Evolutionary conservation across 2,329 filamentous ascomycete species (phyloP).

Genomic region (Dactylellina cionopaga): DNA sequence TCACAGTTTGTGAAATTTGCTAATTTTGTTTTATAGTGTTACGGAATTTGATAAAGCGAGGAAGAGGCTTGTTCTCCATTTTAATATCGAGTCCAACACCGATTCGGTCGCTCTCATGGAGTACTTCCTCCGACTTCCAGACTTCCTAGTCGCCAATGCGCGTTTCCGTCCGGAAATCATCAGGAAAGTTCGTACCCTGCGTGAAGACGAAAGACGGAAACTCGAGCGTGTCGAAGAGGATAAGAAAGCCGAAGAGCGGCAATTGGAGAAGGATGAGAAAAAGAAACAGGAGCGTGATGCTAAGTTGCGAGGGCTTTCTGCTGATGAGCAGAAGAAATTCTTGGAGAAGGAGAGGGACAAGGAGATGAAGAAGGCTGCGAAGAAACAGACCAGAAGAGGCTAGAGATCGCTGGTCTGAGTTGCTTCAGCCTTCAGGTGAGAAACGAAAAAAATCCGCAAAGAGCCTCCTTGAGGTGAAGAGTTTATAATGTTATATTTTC

Average conservation of each 20-base stretch:
- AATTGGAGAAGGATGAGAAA: slow-evolving; percentile 75
- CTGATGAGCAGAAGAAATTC: slow-evolving; percentile 86
- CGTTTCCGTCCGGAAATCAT: slow-evolving; percentile 91
- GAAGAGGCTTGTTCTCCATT: slow-evolving; percentile 45
- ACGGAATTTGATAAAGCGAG: slow-evolving; percentile 40
- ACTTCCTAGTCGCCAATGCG: slow-evolving; percentile 77
- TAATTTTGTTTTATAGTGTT: slow-evolving; percentile 62
- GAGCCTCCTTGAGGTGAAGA: too few species aligned
- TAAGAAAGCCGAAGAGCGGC: slow-evolving; percentile 80
- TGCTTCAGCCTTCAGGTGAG: neutral
- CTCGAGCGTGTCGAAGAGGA: slow-evolving; percentile 83
- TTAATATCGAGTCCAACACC: slow-evolving; percentile 28
- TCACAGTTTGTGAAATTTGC: slow-evolving; percentile 63
- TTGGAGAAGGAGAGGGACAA: slow-evolving; percentile 82
- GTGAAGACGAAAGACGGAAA: slow-evolving; percentile 81
- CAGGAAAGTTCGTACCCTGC: slow-evolving; percentile 81
- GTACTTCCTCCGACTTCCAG: slow-evolving; percentile 84
- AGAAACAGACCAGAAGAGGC: slow-evolving; percentile 67
- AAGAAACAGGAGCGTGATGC: slow-evolving; percentile 91
- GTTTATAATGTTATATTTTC: too few species aligned
- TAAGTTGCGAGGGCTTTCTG: slow-evolving; percentile 78
- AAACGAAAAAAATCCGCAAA: neutral
- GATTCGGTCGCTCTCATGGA: slow-evolving; percentile 78
- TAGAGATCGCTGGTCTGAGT: slow-evolving; percentile 3
- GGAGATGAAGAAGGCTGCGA: slow-evolving; percentile 72